phyloP scores from a whole-genome alignment of 2,329 filamentous ascomycete genomes.

The Epichloe sp. region DNA sequence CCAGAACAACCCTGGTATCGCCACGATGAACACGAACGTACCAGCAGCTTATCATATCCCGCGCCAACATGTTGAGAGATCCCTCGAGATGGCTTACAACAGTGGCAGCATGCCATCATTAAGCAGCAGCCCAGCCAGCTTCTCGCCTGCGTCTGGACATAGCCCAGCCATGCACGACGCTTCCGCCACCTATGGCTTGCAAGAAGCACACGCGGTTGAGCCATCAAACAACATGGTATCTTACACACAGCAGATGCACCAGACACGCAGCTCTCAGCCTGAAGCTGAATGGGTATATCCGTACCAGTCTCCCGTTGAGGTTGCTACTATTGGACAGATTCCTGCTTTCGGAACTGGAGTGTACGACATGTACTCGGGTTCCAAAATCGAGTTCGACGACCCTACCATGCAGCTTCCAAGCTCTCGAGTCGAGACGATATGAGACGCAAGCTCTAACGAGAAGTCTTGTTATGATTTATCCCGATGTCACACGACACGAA shows the following conservation, averaged over 20 bases:
- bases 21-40: constrained; percentile 44
- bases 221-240: constrained; percentile 28
- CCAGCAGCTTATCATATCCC: constrained; percentile 39
- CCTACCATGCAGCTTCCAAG: constrained; percentile 46
- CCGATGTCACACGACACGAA: neutral
- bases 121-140: constrained; percentile 45
- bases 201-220: constrained; percentile 34
- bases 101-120: constrained; percentile 35
- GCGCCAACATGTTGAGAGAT: constrained; percentile 33
- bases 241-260: constrained; percentile 30
- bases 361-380: constrained; percentile 36
- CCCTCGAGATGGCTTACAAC: constrained; percentile 39
- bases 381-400: constrained; percentile 46
- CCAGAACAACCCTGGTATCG: constrained; percentile 47
- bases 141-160: constrained; percentile 41
- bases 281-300: constrained; percentile 41
- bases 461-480: neutral
- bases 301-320: constrained; percentile 45
- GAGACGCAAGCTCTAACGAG: neutral
- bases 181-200: constrained; percentile 34
- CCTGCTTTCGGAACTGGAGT: constrained; percentile 36
- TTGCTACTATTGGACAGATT: constrained; percentile 38
- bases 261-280: constrained; percentile 25
- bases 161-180: constrained; percentile 41
- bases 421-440: constrained; percentile 41